Conservation (phyloP, 2,329 filamentous ascomycete species). For the Beauveria brongniartii region DNA sequence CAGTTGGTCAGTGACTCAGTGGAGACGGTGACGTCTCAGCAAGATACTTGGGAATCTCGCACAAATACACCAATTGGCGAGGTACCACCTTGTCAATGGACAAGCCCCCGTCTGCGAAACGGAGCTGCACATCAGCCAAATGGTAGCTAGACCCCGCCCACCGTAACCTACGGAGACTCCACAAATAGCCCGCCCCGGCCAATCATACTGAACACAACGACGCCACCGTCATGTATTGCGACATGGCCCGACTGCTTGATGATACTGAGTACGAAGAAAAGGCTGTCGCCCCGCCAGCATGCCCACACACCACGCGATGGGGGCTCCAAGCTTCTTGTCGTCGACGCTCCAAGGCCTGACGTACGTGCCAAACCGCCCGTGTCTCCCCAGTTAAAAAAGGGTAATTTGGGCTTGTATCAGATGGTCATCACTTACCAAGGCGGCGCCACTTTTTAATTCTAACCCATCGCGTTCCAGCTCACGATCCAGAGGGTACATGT, state of each 20-base stretch:
- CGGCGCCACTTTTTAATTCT: neutral
- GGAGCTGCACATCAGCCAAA: conserved; percentile 7
- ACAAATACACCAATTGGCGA: too few relatives aligned
- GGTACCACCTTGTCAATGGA: too few relatives aligned
- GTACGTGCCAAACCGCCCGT: neutral
- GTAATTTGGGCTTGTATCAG: neutral
- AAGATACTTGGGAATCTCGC: too few relatives aligned
- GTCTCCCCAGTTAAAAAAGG: neutral
- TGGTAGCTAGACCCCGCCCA: neutral
- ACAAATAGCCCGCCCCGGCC: neutral
- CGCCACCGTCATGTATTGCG: conserved; percentile 9
- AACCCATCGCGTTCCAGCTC: neutral
- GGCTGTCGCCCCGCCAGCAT: neutral
- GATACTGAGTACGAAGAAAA: too few relatives aligned
- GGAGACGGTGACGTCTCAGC: too few relatives aligned
- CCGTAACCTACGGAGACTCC: conserved; percentile 6
- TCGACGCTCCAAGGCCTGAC: neutral
- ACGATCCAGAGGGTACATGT: neutral
- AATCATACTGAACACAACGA: neutral
- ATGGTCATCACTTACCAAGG: too few relatives aligned
- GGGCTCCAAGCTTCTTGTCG: too few relatives aligned
- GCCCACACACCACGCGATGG: neutral
- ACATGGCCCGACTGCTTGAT: neutral
- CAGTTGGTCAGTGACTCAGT: too few relatives aligned
- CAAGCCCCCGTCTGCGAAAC: neutral